phyloP scores from a whole-genome alignment of 805 yeast species.

The Metschnikowia anglica region DNA sequence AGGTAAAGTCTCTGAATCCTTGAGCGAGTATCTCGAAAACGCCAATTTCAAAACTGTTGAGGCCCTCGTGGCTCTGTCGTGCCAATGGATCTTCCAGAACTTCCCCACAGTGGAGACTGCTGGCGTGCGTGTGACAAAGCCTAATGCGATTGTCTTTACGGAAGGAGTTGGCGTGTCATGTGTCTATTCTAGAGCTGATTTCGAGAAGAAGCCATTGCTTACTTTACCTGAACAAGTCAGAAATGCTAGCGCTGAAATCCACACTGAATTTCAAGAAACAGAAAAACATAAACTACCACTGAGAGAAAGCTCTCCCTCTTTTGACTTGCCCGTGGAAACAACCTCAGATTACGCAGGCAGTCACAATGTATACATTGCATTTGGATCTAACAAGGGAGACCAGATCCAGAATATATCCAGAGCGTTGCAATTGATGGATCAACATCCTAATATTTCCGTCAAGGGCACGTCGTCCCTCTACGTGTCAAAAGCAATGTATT shows the following conservation, averaged over 20 bases:
- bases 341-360: constrained; percentile 8
- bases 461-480: constrained; percentile 72
- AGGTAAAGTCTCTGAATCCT: constrained; percentile 34
- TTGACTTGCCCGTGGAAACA: constrained; percentile 33
- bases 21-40: constrained; percentile 61
- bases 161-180: constrained; percentile 89
- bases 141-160: constrained; percentile 83
- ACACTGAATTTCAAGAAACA: no score
- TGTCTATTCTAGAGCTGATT: constrained; percentile 45
- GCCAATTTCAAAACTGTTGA: constrained; percentile 90
- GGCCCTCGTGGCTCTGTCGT: constrained; percentile 76
- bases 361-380: constrained; percentile 72
- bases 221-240: constrained; percentile 6
- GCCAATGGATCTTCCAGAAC: constrained; percentile 52
- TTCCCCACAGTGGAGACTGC: constrained; percentile 34
- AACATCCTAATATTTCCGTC: constrained; percentile 43
- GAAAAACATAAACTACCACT: not conserved
- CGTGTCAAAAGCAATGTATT: constrained; percentile 92
- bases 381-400: constrained; percentile 87
- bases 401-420: constrained; percentile 57
- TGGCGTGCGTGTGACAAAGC: constrained; percentile 70
- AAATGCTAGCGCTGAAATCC: no score
- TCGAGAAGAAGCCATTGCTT: constrained; percentile 23
- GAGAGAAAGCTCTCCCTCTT: constrained; percentile 12
- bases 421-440: constrained; percentile 51